A percentile compares a stretch with the other conserved stretches of the same genome.
Evolutionary conservation across 2,329 filamentous ascomycete genomes (phyloP).

Genomic region (Pseudogymnoascus sp.): DNA sequence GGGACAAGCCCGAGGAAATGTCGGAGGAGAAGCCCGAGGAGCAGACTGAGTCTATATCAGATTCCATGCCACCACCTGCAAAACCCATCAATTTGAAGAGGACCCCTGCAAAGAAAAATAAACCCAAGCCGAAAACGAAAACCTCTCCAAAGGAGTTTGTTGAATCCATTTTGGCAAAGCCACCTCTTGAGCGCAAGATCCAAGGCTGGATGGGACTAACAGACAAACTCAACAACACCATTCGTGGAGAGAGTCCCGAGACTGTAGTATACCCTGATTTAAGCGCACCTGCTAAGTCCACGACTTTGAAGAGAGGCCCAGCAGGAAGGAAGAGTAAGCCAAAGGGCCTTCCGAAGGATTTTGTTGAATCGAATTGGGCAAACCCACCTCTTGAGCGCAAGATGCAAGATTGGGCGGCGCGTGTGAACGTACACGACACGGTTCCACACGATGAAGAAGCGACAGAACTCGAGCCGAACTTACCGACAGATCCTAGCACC

Average conservation of each 20-base stretch:
- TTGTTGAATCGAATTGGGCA: slow-evolving; percentile 42
- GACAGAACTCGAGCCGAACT: neutral
- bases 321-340: neutral
- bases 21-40: neutral
- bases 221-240: slow-evolving; percentile 9
- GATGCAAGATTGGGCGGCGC: slow-evolving; percentile 50
- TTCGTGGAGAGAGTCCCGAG: neutral
- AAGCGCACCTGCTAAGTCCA: neutral
- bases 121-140: slow-evolving; percentile 42
- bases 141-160: slow-evolving; percentile 46
- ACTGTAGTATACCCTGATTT: neutral
- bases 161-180: slow-evolving; percentile 33
- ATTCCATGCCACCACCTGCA: neutral
- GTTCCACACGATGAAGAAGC: neutral
- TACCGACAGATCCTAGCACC: neutral
- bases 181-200: slow-evolving; percentile 49
- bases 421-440: slow-evolving; percentile 4
- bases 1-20: neutral
- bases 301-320: neutral
- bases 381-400: slow-evolving; percentile 51
- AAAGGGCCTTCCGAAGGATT: slow-evolving; percentile 46
- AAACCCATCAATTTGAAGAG: neutral
- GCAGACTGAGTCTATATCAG: slow-evolving; percentile 13
- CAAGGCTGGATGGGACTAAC: slow-evolving; percentile 46
- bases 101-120: neutral